phyloP scores from a whole-genome alignment of 345 rosid species.

The Pugionium cornutum region DNA sequence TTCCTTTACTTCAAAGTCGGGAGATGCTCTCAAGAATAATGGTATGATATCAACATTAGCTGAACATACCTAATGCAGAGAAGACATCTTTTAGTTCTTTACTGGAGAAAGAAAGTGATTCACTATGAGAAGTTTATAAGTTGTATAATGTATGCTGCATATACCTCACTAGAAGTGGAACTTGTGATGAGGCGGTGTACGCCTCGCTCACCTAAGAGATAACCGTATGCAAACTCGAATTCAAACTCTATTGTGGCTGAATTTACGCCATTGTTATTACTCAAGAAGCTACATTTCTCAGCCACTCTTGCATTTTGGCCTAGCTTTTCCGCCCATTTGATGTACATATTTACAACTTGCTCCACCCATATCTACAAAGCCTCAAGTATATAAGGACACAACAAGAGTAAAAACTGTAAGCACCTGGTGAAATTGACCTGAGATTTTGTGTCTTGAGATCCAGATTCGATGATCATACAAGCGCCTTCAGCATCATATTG shows the following conservation, averaged over 20 bases:
- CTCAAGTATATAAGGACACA: not conserved
- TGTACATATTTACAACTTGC: conserved; percentile 65
- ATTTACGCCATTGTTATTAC: conserved; percentile 42
- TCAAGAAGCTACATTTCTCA: conserved; percentile 45
- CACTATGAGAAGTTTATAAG: not conserved
- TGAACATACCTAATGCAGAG: conserved; percentile 45
- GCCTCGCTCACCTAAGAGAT: conserved; percentile 77
- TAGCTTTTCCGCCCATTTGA: conserved; percentile 74
- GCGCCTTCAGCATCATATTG: conserved; percentile 78
- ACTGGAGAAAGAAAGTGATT: not conserved
- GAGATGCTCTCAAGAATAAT: conserved; percentile 54
- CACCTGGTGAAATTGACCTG: conserved; percentile 50
- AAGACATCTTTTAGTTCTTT: conserved; percentile 16
- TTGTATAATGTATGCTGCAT: conserved; percentile 27
- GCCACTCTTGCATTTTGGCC: conserved; percentile 62
- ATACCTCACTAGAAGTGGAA: conserved; percentile 44
- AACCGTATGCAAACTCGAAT: conserved; percentile 72
- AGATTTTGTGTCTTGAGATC: conserved; percentile 45
- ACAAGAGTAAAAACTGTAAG: no score
- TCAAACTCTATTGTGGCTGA: conserved; percentile 75
- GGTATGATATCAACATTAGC: conserved; percentile 73
- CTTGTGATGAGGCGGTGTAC: conserved; percentile 51
- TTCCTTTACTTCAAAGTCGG: conserved; percentile 57
- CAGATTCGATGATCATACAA: conserved; percentile 59
- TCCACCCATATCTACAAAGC: conserved; percentile 62